phyloP scores from a whole-genome alignment of 2,329 filamentous ascomycete species.

The Chaetoscypha palmicola region DNA sequence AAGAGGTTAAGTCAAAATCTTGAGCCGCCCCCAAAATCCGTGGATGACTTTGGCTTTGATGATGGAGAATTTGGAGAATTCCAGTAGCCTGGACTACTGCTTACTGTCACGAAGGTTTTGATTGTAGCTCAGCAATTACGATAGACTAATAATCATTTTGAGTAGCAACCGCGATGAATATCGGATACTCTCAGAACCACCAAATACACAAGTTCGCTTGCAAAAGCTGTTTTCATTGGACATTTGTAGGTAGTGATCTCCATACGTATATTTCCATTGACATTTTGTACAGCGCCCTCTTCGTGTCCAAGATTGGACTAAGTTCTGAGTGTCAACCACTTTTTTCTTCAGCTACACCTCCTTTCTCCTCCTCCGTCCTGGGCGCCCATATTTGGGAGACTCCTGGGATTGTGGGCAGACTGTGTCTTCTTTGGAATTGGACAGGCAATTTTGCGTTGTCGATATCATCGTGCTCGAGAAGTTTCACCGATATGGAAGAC shows the following conservation, averaged over 20 bases:
- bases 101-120: no score
- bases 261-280: no score
- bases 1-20: slow-evolving; percentile 46
- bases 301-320: no score
- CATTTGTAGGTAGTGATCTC: no score
- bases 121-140: no score
- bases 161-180: no score
- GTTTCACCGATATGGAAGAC: neutral
- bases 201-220: no score
- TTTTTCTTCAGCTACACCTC: neutral
- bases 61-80: slow-evolving; percentile 88
- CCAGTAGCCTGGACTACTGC: slow-evolving; percentile 26
- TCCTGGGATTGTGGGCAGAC: slow-evolving; percentile 3
- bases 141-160: no score
- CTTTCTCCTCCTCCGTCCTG: neutral
- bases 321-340: no score
- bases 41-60: slow-evolving; percentile 69
- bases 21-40: slow-evolving; percentile 36
- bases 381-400: slow-evolving; percentile 1
- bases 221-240: no score
- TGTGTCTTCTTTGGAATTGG: neutral
- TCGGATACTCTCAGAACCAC: no score
- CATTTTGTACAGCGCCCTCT: no score
- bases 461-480: neutral
- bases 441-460: neutral